These are phyloP conservation scores for Schwanniomyces occidentalis DNA, from an alignment of 805 yeast genomes.

Conservation along the genomic window DNA sequence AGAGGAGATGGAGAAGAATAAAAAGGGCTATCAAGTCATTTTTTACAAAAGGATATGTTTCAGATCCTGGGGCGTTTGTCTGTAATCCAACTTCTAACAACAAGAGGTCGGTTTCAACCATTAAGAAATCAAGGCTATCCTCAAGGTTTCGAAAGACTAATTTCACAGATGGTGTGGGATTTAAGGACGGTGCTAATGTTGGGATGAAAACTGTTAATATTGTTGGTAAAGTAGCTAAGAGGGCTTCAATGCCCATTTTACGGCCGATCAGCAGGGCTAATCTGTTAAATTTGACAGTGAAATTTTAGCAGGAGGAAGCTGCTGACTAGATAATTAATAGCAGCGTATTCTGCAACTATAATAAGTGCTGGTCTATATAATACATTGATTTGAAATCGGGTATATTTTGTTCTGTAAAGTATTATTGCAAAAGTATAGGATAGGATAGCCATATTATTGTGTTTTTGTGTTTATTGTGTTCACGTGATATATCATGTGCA, in stretches of 20 bases:
- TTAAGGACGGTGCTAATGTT: constrained; percentile 17
- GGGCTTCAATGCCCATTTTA: constrained; percentile 19
- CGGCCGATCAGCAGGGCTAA: constrained; percentile 13
- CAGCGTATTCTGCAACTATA: too few relatives aligned
- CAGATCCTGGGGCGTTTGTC: constrained; percentile 26
- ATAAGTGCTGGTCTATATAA: too few relatives aligned
- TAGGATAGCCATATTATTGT: too few relatives aligned
- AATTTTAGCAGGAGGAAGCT: too few relatives aligned
- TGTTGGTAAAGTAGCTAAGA: constrained; percentile 21
- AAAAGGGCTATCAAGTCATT: constrained; percentile 27
- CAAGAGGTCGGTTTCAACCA: constrained; percentile 22
- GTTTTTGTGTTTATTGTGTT: background rate
- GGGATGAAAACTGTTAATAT: constrained; percentile 20
- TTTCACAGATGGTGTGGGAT: constrained; percentile 11
- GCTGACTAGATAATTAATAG: too few relatives aligned
- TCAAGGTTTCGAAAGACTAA: constrained; percentile 16
- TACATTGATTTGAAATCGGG: too few relatives aligned
- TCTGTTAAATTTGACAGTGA: constrained; percentile 17
- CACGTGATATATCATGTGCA: constrained; percentile 2
- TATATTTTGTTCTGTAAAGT: too few relatives aligned
- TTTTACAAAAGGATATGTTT: constrained; percentile 25
- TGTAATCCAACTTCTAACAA: constrained; percentile 11
- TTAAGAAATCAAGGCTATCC: constrained; percentile 23
- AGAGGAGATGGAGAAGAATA: constrained; percentile 31
- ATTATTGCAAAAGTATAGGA: too few relatives aligned